Evolutionary conservation across 768 basidiomycete genomes (phyloP).

Genomic region (Psilocybe cyanescens): DNA sequence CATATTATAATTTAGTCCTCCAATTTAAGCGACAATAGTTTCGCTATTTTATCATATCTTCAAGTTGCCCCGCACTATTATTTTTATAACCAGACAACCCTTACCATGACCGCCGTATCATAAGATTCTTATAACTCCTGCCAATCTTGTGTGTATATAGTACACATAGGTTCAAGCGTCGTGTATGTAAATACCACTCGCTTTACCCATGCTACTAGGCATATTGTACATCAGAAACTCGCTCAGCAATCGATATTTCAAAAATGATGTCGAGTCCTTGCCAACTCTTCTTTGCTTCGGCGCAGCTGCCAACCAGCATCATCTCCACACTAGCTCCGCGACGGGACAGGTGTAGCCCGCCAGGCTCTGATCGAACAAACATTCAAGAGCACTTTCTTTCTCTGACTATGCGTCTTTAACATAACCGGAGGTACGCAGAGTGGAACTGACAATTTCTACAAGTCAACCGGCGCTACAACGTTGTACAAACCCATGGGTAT

Average conservation of each 20-base stretch:
- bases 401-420: not conserved
- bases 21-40: not conserved
- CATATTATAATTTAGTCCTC: not conserved
- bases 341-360: not conserved
- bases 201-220: not conserved
- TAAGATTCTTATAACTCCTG: too few relatives aligned
- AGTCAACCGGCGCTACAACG: not conserved
- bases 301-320: not conserved
- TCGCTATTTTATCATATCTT: not conserved
- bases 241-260: too few relatives aligned
- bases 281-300: not conserved
- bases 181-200: not conserved
- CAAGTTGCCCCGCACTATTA: too few relatives aligned
- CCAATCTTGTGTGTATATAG: not conserved
- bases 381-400: not conserved
- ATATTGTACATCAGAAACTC: not conserved
- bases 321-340: not conserved
- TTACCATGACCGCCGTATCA: too few relatives aligned
- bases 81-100: too few relatives aligned
- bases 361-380: not conserved
- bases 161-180: not conserved
- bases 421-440: not conserved
- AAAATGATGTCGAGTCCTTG: too few relatives aligned
- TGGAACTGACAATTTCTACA: not conserved
- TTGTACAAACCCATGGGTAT: conserved; percentile 1